phyloP scores from a whole-genome alignment of 257 asterid species.

The Datura wrightii region DNA sequence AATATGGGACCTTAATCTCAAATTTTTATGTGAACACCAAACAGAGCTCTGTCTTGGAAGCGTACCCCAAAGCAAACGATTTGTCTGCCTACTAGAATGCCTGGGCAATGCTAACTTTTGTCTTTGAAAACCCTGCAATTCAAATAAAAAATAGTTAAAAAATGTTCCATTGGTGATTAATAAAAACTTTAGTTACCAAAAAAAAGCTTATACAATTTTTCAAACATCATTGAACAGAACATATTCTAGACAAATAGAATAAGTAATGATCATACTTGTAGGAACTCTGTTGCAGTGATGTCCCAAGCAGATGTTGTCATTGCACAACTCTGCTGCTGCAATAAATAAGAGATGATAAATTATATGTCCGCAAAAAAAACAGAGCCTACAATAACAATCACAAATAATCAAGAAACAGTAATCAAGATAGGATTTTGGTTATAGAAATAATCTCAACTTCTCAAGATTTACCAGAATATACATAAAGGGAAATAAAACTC shows the following conservation, averaged over 20 bases:
- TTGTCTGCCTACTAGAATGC: conserved; percentile 45
- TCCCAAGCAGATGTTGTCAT: conserved; percentile 66
- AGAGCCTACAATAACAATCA: neutral
- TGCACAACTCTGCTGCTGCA: conserved; percentile 9
- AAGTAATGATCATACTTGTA: conserved; percentile 48
- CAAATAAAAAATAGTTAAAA: conserved; percentile 18
- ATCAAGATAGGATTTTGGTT: neutral
- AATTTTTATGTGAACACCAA: conserved; percentile 36
- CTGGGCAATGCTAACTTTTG: conserved; percentile 55
- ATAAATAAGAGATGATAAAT: neutral
- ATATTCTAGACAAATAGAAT: conserved; percentile 2
- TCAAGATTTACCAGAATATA: neutral
- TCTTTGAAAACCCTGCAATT: conserved; percentile 57
- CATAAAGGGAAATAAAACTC: neutral
- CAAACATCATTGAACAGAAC: conserved; percentile 15
- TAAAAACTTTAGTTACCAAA: neutral
- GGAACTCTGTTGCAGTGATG: conserved; percentile 63
- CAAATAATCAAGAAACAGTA: neutral
- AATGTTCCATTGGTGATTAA: neutral
- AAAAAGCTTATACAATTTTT: neutral
- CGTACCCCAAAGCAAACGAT: conserved; percentile 62
- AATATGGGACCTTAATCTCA: conserved; percentile 32
- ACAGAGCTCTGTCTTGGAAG: conserved; percentile 37
- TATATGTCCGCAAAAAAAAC: neutral
- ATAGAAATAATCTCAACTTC: neutral